Conservation (phyloP, 2,329 filamentous ascomycete species). For the Cadophora sp. region DNA sequence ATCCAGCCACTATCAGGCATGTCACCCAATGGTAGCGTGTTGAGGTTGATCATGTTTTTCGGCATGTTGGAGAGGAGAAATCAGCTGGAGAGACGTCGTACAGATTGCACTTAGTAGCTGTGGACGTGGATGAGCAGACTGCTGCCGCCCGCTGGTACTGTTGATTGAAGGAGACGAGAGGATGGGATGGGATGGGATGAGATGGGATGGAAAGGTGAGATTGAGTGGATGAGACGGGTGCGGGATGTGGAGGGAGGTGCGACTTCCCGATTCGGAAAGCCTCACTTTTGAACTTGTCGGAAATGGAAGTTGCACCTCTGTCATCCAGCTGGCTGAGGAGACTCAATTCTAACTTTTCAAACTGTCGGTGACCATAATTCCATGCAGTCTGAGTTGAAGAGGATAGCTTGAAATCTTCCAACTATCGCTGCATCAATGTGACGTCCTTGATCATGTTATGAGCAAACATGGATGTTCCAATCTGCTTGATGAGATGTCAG, state of each 20-base stretch:
- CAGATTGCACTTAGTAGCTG: too few relatives aligned
- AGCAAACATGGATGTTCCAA: too few relatives aligned
- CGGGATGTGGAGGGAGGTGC: not conserved
- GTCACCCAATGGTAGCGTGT: not conserved
- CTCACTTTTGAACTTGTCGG: not conserved
- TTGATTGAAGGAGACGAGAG: not conserved
- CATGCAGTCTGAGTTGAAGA: too few relatives aligned
- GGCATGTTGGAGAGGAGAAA: not conserved
- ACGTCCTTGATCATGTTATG: too few relatives aligned
- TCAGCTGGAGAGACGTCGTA: too few relatives aligned
- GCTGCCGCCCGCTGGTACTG: too few relatives aligned
- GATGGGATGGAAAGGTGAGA: not conserved
- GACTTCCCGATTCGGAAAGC: slow-evolving; percentile 7
- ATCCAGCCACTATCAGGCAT: not conserved
- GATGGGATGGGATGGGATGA: not conserved
- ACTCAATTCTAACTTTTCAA: not conserved
- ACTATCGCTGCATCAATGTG: too few relatives aligned
- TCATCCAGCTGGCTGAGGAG: not conserved
- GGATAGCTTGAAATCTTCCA: too few relatives aligned
- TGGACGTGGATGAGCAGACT: too few relatives aligned
- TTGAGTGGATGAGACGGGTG: not conserved
- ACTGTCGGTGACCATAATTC: too few relatives aligned
- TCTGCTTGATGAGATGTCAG: too few relatives aligned
- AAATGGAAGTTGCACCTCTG: not conserved
- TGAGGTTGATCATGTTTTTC: slow-evolving; percentile 10